A percentile compares a stretch with the other conserved stretches of the same genome.
phyloP scores from a whole-genome alignment of 768 basidiomycete genomes.

The Mycena albidolilacea region DNA sequence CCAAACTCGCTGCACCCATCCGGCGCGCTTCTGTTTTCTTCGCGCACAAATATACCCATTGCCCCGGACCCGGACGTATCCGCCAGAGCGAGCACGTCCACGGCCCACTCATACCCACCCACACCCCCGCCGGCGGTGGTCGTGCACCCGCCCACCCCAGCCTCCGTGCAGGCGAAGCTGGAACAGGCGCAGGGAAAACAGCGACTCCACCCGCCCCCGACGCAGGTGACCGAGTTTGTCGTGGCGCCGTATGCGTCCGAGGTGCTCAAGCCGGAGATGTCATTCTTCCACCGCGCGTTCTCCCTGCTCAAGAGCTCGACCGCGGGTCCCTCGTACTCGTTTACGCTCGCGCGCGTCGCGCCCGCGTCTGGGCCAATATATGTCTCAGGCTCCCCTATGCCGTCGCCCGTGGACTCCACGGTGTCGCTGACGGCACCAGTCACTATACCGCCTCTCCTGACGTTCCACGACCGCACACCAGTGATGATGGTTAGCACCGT shows the following conservation, averaged over 20 bases:
- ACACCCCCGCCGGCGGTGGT: constrained; percentile 58
- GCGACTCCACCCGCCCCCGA: constrained; percentile 42
- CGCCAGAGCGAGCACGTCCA: constrained; percentile 53
- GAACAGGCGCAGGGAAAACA: constrained; percentile 26
- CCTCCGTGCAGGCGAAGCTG: constrained; percentile 48
- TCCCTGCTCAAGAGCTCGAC: constrained; percentile 63
- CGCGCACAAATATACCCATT: constrained; percentile 60
- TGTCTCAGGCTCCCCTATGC: constrained; percentile 11
- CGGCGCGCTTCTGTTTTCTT: constrained; percentile 67
- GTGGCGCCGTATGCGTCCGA: constrained; percentile 60
- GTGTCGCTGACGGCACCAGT: constrained; percentile 40
- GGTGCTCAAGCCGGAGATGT: constrained; percentile 50
- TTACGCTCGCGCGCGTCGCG: constrained; percentile 63
- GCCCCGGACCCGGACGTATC: constrained; percentile 40
- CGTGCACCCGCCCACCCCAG: constrained; percentile 53
- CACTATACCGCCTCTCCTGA: constrained; percentile 63
- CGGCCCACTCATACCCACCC: constrained; percentile 71
- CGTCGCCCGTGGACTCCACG: constrained; percentile 35
- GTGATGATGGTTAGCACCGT: constrained; percentile 70
- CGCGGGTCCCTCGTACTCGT: constrained; percentile 75
- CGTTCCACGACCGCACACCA: constrained; percentile 82
- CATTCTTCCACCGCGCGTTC: constrained; percentile 67
- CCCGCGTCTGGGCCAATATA: constrained; percentile 39
- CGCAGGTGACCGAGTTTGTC: constrained; percentile 67
- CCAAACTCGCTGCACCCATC: constrained; percentile 63